Evolutionary conservation across 2,329 filamentous ascomycete species (phyloP), one percentile per base, ranked within the genome.

Genomic region (Colletotrichum lentis): DNA sequence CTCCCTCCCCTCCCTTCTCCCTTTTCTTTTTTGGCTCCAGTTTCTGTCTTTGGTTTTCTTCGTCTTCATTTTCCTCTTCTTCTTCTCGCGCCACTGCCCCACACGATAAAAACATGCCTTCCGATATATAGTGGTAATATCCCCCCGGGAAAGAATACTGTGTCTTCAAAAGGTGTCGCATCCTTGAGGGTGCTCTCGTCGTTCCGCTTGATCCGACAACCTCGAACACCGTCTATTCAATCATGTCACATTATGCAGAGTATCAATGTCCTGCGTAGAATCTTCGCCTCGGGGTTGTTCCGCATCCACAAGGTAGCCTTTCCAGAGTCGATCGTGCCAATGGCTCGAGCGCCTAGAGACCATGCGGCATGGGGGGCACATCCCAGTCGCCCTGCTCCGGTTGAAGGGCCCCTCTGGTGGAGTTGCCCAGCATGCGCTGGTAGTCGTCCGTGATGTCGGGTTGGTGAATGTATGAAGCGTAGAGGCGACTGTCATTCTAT

Each of bases 401-500:
- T 35, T 7, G 10, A 31, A 14, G 20, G 35, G 5, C 12, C 11
- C 12, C 49, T 16, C 16, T 18, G 16, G 7, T 22, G 22, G 3
- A 22, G 20, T 24, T 16, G 20, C n/a, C 12, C 12, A 35, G 22
- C 27, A 35, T 12, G 24, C 14, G 22, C 4, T 22, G 8, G 20
- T 49, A 49, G 44, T 47, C 43, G 14, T 20, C 43, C 24, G 35
- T 24, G 43, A 66, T 43, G 20, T 37, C 24, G 35, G 63, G 63
- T 56, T 66, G 63, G 37, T 62, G 37, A 62, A 43, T 24, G 44
- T 66, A 66, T 18, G 59, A 50, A 62, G 58, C 43, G 43, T 41
- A 62, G 24, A 66, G 31, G n/a, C 37, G n/a, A 22, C n/a, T 22
- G 58, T 62, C 63, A 52, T 24, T 55, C 63, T 66, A 66, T 43